Evolutionary conservation across 164 flowering plant species (phyloP).

Genomic region (Pachysandra terminalis): DNA sequence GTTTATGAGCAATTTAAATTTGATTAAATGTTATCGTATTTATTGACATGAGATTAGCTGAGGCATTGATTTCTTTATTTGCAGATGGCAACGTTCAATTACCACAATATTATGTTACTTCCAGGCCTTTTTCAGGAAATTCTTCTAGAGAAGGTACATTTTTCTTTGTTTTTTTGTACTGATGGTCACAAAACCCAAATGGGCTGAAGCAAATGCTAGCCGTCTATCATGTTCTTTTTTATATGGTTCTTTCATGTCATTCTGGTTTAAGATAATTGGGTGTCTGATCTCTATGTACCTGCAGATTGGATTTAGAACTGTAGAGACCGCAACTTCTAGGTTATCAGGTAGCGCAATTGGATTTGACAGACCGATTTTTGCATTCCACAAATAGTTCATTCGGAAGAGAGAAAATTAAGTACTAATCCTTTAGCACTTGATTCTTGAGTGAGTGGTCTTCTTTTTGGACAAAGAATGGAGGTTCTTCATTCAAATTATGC

Average conservation of each 20-base stretch:
- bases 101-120: slow-evolving; percentile 29
- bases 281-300: slow-evolving; percentile 6
- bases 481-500: neutral
- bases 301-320: slow-evolving; percentile 80
- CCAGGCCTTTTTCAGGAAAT: slow-evolving; percentile 69
- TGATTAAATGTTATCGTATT: neutral
- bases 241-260: neutral
- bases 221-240: no score
- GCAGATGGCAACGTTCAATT: slow-evolving; percentile 57
- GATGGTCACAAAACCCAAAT: neutral
- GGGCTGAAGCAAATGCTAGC: no score
- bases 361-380: slow-evolving; percentile 59
- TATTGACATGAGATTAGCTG: neutral
- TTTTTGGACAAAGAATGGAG: neutral
- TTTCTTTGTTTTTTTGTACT: neutral
- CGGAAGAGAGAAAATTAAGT: neutral
- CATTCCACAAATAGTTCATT: neutral
- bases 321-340: slow-evolving; percentile 49
- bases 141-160: slow-evolving; percentile 88
- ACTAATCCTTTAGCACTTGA: neutral
- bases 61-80: slow-evolving; percentile 13
- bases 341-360: slow-evolving; percentile 58
- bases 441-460: neutral
- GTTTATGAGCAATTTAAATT: neutral
- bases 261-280: neutral